Evolutionary conservation across 495 filamentous ascomycete species (phyloP), one percentile per base, ranked within the genome.

Genomic region (Tuber umbilicatum): DNA sequence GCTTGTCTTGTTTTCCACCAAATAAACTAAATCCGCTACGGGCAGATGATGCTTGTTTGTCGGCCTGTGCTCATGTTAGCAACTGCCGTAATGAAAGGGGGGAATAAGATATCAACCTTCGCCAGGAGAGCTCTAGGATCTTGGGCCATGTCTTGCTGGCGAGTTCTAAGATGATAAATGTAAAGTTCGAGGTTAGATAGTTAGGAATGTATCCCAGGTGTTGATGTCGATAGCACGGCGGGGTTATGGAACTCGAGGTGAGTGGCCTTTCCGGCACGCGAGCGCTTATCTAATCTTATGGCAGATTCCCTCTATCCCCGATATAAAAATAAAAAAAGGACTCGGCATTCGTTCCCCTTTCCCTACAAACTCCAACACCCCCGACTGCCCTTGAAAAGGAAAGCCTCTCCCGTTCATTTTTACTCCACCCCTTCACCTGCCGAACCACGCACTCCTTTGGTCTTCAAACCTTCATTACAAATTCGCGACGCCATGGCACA

Each of bases 1-100:
- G 93, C 83, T 97, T 97, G 77, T 97, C 93, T 80, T 90, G 86
- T 73, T 89, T 87, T 43, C 91, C 90, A 67, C 92, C 89, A 78
- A 97, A 95, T 83, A 94, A 90, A 76, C 87, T 89, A 79, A 89
- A 90, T 69, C 94, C 93, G 5, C 90, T 85, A n/a, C 86, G 85
- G 19, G 92, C 92, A 76, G 89, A 84, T 76, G 87, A 82, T 5
- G 90, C 86, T 27, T 90, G 87, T 87, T 93, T 94, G 81, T 94
- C 91, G 82, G 93, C 93, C 93, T 96, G 80, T 78, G 50, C 69
- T 35, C 43, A 64, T 31, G 76, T 79, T 31, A 79, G 76, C 41
- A 12, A n/a, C 27, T 43, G 39, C 35, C 45, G 40, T 37, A 50
- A 35, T 35, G 42, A 5, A 31, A 27, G 60, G 41, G 47, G 12